phyloP scores from a whole-genome alignment of 2,329 filamentous ascomycete genomes.

The Fusarium sp. region DNA sequence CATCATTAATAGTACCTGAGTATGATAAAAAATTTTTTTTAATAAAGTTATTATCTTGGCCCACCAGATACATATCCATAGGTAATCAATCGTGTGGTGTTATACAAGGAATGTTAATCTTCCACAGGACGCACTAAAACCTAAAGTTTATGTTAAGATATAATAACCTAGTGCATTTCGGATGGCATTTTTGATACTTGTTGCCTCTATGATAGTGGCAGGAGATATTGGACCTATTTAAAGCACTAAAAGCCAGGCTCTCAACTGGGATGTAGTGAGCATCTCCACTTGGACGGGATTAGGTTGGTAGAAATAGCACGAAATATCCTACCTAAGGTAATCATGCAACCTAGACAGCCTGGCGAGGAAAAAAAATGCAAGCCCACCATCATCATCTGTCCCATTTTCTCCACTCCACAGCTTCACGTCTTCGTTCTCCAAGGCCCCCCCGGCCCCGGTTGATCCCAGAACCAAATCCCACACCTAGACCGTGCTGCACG shows the following conservation, averaged over 20 bases:
- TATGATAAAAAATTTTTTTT: no score
- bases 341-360: not conserved
- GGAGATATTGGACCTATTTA: not conserved
- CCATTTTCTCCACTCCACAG: conserved; percentile 34
- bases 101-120: no score
- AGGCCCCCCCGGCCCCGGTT: conserved; percentile 13
- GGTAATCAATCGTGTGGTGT: no score
- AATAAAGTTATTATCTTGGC: no score
- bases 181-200: no score
- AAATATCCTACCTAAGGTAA: not conserved
- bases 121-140: no score
- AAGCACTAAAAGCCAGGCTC: not conserved
- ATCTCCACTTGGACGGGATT: not conserved
- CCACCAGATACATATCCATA: not conserved
- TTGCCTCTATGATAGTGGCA: not conserved
- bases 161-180: no score
- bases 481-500: not conserved
- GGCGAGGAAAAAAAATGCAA: conserved; percentile 17
- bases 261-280: not conserved
- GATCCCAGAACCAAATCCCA: conserved; percentile 11
- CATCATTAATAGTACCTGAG: no score
- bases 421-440: conserved; percentile 25
- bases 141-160: no score
- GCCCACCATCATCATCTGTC: conserved; percentile 36
- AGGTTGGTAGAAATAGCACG: no score